Evolutionary conservation across 1,284 basidiomycete species (phyloP).

Genomic region (Nidula niveotomentosa): DNA sequence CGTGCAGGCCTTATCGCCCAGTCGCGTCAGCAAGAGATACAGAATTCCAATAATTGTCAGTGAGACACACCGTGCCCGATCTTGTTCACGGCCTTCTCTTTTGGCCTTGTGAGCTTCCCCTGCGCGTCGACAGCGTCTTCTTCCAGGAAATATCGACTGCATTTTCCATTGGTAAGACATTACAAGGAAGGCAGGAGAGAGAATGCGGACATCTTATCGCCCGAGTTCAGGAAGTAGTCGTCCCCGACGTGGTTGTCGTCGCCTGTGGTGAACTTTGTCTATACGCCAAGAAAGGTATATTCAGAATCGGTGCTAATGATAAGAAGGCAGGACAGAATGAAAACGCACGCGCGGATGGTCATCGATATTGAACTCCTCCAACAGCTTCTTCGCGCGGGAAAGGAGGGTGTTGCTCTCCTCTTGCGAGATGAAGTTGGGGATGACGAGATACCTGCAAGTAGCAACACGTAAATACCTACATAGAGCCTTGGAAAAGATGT

Average conservation of each 20-base stretch:
- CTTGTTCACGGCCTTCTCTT: conserved; percentile 80
- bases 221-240: conserved; percentile 89
- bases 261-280: conserved; percentile 89
- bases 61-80: conserved; percentile 70
- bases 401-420: conserved; percentile 68
- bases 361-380: conserved; percentile 74
- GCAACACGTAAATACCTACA: background rate
- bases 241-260: conserved; percentile 83
- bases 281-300: background rate
- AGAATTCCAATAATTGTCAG: background rate
- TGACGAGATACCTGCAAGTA: conserved; percentile 67
- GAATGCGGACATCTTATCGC: conserved; percentile 75
- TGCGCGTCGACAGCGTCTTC: conserved; percentile 69
- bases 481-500: background rate
- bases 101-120: conserved; percentile 74
- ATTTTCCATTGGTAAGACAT: background rate
- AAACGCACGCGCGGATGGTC: conserved; percentile 77
- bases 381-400: conserved; percentile 66
- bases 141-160: conserved; percentile 80
- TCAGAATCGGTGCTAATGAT: no score
- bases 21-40: background rate
- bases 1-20: conserved; percentile 63
- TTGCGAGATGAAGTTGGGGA: conserved; percentile 70
- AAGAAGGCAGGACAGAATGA: no score
- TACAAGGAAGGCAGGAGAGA: background rate